These are phyloP conservation scores for Aureobasidium mangrovei DNA, from an alignment of 2,329 filamentous ascomycete genomes.

Conservation along the genomic window DNA sequence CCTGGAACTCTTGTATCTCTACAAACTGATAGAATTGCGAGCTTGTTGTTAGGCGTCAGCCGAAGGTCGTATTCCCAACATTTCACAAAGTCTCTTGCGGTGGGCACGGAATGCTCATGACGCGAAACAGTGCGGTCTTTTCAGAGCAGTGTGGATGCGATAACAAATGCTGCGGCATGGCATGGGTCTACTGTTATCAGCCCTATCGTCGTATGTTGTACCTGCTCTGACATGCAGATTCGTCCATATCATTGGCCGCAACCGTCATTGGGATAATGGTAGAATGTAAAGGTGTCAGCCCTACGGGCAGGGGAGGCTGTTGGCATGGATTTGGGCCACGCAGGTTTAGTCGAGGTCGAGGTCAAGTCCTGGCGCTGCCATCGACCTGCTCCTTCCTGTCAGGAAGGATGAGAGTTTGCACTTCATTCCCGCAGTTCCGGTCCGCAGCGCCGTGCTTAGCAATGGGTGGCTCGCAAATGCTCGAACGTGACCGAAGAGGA, in stretches of 20 bases:
- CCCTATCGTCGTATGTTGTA: slow-evolving; percentile 1
- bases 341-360: background rate
- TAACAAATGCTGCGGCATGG: background rate
- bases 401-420: background rate
- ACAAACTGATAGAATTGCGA: too few species aligned
- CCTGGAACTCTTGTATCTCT: background rate
- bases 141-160: background rate
- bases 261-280: background rate
- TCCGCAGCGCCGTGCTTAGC: background rate
- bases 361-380: background rate
- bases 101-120: background rate
- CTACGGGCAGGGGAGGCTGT: slow-evolving; percentile 3
- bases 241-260: background rate
- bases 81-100: background rate
- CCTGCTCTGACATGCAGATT: slow-evolving; percentile 7
- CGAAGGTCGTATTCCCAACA: background rate
- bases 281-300: slow-evolving; percentile 1
- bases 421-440: slow-evolving; percentile 2
- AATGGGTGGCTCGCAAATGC: background rate
- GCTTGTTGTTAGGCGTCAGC: too few species aligned
- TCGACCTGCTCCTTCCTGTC: slow-evolving; percentile 4
- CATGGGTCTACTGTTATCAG: slow-evolving; percentile 3
- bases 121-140: too few species aligned
- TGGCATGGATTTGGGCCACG: background rate
- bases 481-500: background rate